Evolutionary conservation across 768 basidiomycete genomes (phyloP).

Genomic region (Mycena olivaceomarginata): DNA sequence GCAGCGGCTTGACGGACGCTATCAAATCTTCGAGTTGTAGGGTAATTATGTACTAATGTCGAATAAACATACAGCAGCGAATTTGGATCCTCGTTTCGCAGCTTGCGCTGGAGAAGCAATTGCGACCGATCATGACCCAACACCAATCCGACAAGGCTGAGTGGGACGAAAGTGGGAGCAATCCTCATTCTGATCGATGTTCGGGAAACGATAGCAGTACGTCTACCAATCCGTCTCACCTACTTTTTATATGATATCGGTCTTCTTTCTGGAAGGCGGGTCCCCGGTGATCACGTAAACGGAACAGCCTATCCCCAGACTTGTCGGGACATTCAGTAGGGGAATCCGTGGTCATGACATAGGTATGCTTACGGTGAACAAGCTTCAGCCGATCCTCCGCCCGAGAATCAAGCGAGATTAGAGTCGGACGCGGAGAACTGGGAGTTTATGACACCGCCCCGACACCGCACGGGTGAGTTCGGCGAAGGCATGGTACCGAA

Average conservation of each 20-base stretch:
- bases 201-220: conserved; percentile 10
- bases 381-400: conserved; percentile 11
- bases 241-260: conserved; percentile 6
- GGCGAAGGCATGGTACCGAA: conserved; percentile 3
- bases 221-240: conserved; percentile 1
- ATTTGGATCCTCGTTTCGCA: conserved; percentile 6
- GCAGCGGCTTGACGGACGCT: conserved; percentile 22
- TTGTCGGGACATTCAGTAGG: not conserved
- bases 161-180: conserved; percentile 16
- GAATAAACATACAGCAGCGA: conserved; percentile 14
- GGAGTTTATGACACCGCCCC: not conserved
- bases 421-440: conserved; percentile 9
- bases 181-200: conserved; percentile 25
- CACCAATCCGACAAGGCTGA: conserved; percentile 26
- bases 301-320: conserved; percentile 7
- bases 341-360: conserved; percentile 2
- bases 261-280: conserved; percentile 10
- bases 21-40: conserved; percentile 7
- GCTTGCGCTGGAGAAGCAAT: conserved; percentile 33
- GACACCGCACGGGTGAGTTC: not conserved
- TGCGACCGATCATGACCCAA: conserved; percentile 23
- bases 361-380: not conserved
- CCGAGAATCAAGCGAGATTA: not conserved
- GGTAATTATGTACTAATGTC: not conserved
- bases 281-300: not conserved